phyloP scores from a whole-genome alignment of 768 basidiomycete species.

The Trametes villosa region DNA sequence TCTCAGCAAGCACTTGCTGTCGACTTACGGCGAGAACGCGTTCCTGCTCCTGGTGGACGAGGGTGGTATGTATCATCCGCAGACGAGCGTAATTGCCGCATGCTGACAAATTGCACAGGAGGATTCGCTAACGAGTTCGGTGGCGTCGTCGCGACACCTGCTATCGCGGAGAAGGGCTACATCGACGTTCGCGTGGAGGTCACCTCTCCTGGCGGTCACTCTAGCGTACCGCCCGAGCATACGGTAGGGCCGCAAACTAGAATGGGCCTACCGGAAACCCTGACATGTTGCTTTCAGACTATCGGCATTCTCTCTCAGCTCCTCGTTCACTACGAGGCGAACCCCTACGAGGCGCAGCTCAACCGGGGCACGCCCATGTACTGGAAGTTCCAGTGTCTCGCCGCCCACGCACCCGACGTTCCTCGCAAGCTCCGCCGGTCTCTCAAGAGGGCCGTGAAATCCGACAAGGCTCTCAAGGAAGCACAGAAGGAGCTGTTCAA shows the following conservation, averaged over 20 bases:
- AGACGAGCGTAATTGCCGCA: neutral
- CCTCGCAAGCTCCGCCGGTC: constrained; percentile 34
- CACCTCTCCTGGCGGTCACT: constrained; percentile 55
- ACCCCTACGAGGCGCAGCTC: constrained; percentile 43
- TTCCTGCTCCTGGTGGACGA: constrained; percentile 64
- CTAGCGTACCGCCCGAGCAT: constrained; percentile 55
- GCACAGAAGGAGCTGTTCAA: constrained; percentile 39
- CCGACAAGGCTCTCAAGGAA: constrained; percentile 37
- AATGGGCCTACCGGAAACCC: too few relatives aligned
- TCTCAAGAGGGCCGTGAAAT: constrained; percentile 31
- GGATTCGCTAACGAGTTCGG: constrained; percentile 36
- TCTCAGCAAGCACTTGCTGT: constrained; percentile 45
- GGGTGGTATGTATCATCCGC: constrained; percentile 42
- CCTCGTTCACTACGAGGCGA: constrained; percentile 50
- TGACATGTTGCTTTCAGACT: constrained; percentile 28
- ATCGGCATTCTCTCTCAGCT: constrained; percentile 57
- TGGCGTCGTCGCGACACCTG: constrained; percentile 35
- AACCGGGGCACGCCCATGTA: constrained; percentile 39
- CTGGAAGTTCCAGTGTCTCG: constrained; percentile 45
- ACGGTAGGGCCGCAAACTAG: too few relatives aligned
- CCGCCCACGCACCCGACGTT: constrained; percentile 45
- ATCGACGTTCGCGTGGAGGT: constrained; percentile 48
- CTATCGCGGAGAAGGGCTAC: constrained; percentile 48
- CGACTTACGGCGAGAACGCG: constrained; percentile 52
- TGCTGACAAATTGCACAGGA: constrained; percentile 21